Conservation (phyloP, 192 early-diverging fungal species). For the Rhizophagus prolifer region DNA sequence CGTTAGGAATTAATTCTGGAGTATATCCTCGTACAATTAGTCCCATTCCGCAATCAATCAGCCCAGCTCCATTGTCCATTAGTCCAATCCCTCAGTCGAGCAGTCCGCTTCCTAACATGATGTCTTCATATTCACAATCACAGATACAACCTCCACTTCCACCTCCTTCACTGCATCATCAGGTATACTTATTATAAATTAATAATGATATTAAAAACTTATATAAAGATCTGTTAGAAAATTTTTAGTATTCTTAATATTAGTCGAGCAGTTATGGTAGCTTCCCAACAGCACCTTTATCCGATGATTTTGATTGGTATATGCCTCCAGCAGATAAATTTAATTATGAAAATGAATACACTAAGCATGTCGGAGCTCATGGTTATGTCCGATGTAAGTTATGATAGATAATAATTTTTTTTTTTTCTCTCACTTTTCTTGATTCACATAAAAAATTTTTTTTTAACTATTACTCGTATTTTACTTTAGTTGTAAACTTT, state of each 20-base stretch:
- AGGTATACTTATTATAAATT: neutral
- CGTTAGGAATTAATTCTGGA: neutral
- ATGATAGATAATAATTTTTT: neutral
- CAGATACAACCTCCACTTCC: conserved; percentile 22
- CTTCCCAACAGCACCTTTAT: conserved; percentile 29
- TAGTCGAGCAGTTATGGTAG: conserved; percentile 15
- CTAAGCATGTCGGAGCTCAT: conserved; percentile 48
- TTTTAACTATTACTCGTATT: neutral
- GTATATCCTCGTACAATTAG: conserved; percentile 23
- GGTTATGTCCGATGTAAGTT: conserved; percentile 57
- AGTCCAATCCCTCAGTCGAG: neutral
- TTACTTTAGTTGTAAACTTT: conserved; percentile 48
- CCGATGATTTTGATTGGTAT: conserved; percentile 65
- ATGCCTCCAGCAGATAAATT: conserved; percentile 57
- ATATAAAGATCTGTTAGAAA: neutral
- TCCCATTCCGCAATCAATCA: conserved; percentile 18
- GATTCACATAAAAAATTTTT: neutral
- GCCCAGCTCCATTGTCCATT: neutral
- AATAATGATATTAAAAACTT: neutral
- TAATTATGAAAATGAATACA: conserved; percentile 58
- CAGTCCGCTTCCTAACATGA: neutral
- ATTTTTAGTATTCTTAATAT: neutral
- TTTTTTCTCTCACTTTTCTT: neutral
- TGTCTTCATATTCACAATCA: conserved; percentile 20
- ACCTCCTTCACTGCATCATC: neutral